These are phyloP conservation scores for Sicyos baderoa DNA, from an alignment of 306 rosid species.

Conservation along the genomic window DNA sequence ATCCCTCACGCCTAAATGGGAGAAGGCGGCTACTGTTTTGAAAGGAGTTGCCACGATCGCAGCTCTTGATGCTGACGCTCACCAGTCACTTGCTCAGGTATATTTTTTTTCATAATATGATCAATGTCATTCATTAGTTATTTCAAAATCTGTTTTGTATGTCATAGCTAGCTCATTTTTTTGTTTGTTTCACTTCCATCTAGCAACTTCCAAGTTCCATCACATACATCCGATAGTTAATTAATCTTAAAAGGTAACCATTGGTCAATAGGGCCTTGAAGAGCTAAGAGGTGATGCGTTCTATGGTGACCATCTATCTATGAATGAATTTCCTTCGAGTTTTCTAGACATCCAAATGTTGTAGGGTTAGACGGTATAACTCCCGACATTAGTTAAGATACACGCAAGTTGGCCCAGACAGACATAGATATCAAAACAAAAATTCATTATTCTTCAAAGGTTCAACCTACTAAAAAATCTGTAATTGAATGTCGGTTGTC, in stretches of 20 bases:
- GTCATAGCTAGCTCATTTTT: not conserved
- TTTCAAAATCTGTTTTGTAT: not conserved
- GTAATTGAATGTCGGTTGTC: not conserved
- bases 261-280: no score
- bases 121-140: not conserved
- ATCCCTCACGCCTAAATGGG: conserved; percentile 90
- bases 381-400: no score
- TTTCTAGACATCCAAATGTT: no score
- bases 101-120: not conserved
- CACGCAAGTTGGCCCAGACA: no score
- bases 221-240: not conserved
- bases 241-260: not conserved
- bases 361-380: no score
- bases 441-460: no score
- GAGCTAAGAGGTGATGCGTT: no score
- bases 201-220: conserved; percentile 4
- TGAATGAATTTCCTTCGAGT: no score
- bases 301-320: no score
- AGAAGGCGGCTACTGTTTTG: conserved; percentile 76
- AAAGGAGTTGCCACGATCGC: conserved; percentile 93
- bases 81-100: conserved; percentile 88
- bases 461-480: not conserved
- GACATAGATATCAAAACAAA: no score
- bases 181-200: not conserved
- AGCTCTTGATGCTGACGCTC: conserved; percentile 94